Evolutionary conservation across 116 monocot genomes (phyloP), one percentile per base, ranked within the genome.

Genomic region (Phalaenopsis hybrid): DNA sequence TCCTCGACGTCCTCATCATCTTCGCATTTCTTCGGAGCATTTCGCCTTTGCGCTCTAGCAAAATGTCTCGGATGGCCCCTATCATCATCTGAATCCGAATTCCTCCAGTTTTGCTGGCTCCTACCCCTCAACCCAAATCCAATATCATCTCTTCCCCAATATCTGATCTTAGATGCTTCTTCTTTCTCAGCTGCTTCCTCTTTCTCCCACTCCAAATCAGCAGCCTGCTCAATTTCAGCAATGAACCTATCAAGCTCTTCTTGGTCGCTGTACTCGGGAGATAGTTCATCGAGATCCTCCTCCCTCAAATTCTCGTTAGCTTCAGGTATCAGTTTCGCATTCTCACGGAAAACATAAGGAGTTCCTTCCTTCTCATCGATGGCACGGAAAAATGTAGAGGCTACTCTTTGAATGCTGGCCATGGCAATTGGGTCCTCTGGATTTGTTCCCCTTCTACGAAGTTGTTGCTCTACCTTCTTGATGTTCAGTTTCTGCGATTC

Each of bases 401-500:
- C 99, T 8, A 99, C 95, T 78, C 92, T 91, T 81, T 95, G 99
- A 79, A 99, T 92, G 79, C 99, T 99, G 70, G 99, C 99, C 94
- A 99, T 92, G 44, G 95, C 91, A 70, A 95, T 85, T 31, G 99
- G 99, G 80, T 99, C 99, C 79, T 99, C 95, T 1, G 99, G 99
- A 76, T 92, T 99, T 44, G 95, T 84, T 70, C 95, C 94, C 86
- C 87, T 95, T 9, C 95, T 88, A 6, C 99, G 85, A 57, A 99
- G 91, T 63, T 92, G 87, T 80, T 93, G 93, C 80, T 99, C 99
- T 78, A 94, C 86, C 79, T 90, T 94, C 85, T 95, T 99, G 68
- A 99, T 99, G 85, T 99, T 99, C 50, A 99, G 87, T 86, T 95
- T 95, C 79, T 99, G 99, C 2, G 99, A 99, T 10, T 99, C 95